These are phyloP conservation scores for Decorospora gaudefroyi DNA, from an alignment of 2,329 filamentous ascomycete genomes.

Conservation along the genomic window DNA sequence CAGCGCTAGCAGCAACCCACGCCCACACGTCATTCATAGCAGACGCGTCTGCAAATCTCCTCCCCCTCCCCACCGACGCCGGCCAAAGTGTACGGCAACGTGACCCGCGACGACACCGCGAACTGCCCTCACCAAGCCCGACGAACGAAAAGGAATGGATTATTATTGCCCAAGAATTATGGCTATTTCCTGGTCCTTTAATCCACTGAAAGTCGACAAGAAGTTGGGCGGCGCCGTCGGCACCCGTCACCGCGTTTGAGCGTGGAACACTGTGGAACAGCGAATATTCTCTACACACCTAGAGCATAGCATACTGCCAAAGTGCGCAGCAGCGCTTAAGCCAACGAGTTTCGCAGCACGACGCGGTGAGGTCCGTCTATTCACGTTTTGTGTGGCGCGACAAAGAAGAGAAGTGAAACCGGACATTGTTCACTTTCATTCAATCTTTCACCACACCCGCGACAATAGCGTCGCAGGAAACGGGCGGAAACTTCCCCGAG, in stretches of 20 bases:
- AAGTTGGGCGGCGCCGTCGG: slow-evolving; percentile 30
- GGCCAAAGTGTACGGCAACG: slow-evolving; percentile 10
- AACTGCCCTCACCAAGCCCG: slow-evolving; percentile 4
- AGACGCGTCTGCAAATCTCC: slow-evolving; percentile 18
- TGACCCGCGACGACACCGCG: slow-evolving; percentile 6
- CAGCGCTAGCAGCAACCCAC: slow-evolving; percentile 9
- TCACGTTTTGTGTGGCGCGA: neutral
- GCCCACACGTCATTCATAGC: slow-evolving; percentile 17
- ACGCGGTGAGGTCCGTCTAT: neutral
- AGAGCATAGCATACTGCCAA: neutral
- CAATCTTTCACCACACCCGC: neutral
- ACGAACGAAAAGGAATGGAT: slow-evolving; percentile 29
- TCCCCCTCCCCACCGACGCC: slow-evolving; percentile 24
- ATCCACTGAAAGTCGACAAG: slow-evolving; percentile 29
- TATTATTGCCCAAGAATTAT: slow-evolving; percentile 26
- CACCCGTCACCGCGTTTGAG: slow-evolving; percentile 31
- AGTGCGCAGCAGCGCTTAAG: neutral
- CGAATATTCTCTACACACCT: slow-evolving; percentile 6
- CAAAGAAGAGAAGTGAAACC: neutral
- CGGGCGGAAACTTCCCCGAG: neutral
- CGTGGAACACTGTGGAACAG: slow-evolving; percentile 8
- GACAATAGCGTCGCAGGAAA: neutral
- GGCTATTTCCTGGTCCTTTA: slow-evolving; percentile 32
- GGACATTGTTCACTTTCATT: neutral
- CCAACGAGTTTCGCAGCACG: neutral